These are phyloP conservation scores for Pseudoperonospora humuli DNA, from an alignment of 352 stramenopile species.

Conservation along the genomic window DNA sequence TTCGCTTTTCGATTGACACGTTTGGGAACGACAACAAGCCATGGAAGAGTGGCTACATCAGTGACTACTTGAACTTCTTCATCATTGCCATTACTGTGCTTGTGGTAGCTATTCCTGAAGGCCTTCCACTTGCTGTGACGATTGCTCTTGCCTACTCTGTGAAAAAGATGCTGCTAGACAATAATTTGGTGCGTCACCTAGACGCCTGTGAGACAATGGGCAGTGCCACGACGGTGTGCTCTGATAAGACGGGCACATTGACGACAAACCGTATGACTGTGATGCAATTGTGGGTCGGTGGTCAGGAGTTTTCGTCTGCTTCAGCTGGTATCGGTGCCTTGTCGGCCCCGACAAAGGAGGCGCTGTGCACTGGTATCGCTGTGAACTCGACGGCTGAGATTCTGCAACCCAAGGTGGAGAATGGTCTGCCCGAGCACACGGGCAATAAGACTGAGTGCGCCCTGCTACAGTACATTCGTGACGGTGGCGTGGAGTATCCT, in stretches of 20 bases:
- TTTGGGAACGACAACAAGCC: conserved; percentile 20
- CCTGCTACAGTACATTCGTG: conserved; percentile 43
- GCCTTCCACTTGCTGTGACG: conserved; percentile 92
- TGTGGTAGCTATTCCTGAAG: conserved; percentile 94
- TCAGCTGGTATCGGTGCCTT: conserved; percentile 17
- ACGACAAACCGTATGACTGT: conserved; percentile 97
- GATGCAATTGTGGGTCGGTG: conserved; percentile 64
- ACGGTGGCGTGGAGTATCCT: conserved; percentile 43
- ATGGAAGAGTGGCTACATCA: conserved; percentile 31
- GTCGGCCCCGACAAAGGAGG: conserved; percentile 30
- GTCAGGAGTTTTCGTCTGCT: conserved; percentile 37
- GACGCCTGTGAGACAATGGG: conserved; percentile 88
- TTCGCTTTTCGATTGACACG: conserved; percentile 38
- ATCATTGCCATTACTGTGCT: conserved; percentile 77
- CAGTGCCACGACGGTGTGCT: conserved; percentile 91
- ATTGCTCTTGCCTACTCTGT: conserved; percentile 92
- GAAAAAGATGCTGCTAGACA: conserved; percentile 84
- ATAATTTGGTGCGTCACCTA: conserved; percentile 81
- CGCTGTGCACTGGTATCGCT: conserved; percentile 33
- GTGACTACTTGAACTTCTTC: conserved; percentile 51
- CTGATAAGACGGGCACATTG: conserved; percentile 92
- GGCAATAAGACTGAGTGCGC: conserved; percentile 68
- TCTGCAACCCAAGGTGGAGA: conserved; percentile 35
- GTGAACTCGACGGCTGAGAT: conserved; percentile 62
- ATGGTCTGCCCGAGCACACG: conserved; percentile 46